Evolutionary conservation across 2,329 filamentous ascomycete species (phyloP).

Genomic region (Tolypocladium amazonense): DNA sequence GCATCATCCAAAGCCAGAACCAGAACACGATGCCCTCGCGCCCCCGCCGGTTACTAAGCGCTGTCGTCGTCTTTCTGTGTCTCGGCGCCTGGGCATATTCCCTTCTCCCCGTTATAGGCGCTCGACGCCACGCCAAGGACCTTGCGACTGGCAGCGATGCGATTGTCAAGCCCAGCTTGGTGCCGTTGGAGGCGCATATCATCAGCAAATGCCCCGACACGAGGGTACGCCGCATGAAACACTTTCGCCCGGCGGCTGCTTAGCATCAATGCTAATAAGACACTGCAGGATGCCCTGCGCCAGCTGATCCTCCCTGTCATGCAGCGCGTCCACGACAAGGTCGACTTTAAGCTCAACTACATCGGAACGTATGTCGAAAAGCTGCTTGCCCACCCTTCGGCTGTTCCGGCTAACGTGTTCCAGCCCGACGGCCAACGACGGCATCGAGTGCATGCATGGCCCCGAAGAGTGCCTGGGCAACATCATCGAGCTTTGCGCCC

Average conservation of each 20-base stretch:
- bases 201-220: constrained; percentile 98
- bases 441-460: constrained; percentile 81
- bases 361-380: constrained; percentile 60
- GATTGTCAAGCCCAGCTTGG: constrained; percentile 21
- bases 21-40: constrained; percentile 7
- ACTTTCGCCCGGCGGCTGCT: background rate
- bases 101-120: no score
- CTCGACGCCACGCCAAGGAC: background rate
- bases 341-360: constrained; percentile 84
- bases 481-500: constrained; percentile 87
- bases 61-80: constrained; percentile 11
- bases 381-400: background rate
- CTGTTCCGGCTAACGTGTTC: background rate
- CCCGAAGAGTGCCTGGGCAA: constrained; percentile 85
- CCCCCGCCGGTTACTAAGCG: constrained; percentile 13
- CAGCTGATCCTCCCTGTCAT: constrained; percentile 78
- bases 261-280: background rate
- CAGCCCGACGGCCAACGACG: constrained; percentile 65
- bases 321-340: constrained; percentile 69
- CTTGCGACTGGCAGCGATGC: constrained; percentile 3
- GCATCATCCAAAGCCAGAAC: background rate
- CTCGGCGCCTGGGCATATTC: constrained; percentile 12
- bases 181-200: constrained; percentile 87
- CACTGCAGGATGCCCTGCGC: constrained; percentile 57
- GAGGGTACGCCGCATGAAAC: constrained; percentile 30